phyloP scores from a whole-genome alignment of 768 basidiomycete genomes.

The Leccinellum luteum region DNA sequence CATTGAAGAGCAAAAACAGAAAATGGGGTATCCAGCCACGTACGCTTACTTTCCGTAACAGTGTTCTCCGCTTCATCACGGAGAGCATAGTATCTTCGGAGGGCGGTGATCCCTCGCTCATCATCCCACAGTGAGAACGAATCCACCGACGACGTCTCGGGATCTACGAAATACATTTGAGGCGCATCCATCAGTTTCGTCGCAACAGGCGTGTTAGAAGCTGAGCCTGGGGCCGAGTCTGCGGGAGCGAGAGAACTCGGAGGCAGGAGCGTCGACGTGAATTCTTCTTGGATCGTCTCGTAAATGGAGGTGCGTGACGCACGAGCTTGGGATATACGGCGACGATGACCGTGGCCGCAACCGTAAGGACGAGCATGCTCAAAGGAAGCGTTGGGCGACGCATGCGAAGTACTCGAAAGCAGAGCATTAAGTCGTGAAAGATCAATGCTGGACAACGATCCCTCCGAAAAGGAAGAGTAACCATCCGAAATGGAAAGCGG shows the following conservation, averaged over 20 bases:
- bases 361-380: conserved; percentile 41
- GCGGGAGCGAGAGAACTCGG: conserved; percentile 24
- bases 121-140: conserved; percentile 59
- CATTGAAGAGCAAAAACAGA: conserved; percentile 72
- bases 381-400: conserved; percentile 42
- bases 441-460: conserved; percentile 79
- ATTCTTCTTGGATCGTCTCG: conserved; percentile 79
- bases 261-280: conserved; percentile 32
- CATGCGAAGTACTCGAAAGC: conserved; percentile 55
- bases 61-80: conserved; percentile 65
- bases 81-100: conserved; percentile 68
- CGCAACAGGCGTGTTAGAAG: conserved; percentile 31
- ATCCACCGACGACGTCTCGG: conserved; percentile 49
- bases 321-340: conserved; percentile 62
- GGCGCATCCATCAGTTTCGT: conserved; percentile 27
- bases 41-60: conserved; percentile 61
- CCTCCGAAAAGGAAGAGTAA: conserved; percentile 62
- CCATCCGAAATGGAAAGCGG: conserved; percentile 68
- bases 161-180: conserved; percentile 55
- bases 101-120: conserved; percentile 59
- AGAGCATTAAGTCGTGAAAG: conserved; percentile 55
- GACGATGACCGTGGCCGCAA: conserved; percentile 66
- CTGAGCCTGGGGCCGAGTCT: conserved; percentile 10
- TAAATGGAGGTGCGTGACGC: conserved; percentile 68
- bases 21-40: conserved; percentile 71